phyloP scores from a whole-genome alignment of 139 green algal species.

The Tetradesmus obliquus region DNA sequence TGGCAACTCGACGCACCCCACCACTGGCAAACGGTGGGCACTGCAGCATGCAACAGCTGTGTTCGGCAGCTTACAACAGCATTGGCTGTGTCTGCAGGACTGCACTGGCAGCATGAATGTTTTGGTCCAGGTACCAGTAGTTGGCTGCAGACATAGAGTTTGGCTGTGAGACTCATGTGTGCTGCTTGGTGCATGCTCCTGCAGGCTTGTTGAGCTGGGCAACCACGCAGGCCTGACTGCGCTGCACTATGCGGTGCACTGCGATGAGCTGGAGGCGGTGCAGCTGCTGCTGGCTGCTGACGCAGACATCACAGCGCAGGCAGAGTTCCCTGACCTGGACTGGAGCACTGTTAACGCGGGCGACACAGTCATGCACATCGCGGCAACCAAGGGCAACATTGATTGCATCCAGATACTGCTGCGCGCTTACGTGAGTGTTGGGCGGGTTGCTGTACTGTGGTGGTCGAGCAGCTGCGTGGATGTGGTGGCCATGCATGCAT shows the following conservation, averaged over 20 bases:
- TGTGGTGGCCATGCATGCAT: not conserved
- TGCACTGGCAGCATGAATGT: not conserved
- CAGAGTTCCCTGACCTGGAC: slow-evolving; percentile 47
- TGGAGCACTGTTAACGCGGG: slow-evolving; percentile 42
- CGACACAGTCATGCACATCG: slow-evolving; percentile 47
- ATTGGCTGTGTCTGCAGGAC: not conserved
- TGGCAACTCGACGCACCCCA: not conserved
- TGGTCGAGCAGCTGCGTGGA: not conserved
- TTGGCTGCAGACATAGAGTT: not conserved
- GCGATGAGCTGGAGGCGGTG: slow-evolving; percentile 33
- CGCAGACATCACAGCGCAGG: slow-evolving; percentile 45
- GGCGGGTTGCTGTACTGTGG: not conserved
- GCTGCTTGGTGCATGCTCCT: not conserved
- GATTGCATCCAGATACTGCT: slow-evolving; percentile 35
- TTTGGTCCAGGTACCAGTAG: not conserved
- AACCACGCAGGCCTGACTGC: slow-evolving; percentile 48
- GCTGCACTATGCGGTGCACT: slow-evolving; percentile 44
- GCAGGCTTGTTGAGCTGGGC: slow-evolving; percentile 32
- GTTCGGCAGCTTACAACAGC: not conserved
- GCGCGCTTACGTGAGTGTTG: slow-evolving; percentile 24
- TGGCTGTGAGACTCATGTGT: not conserved
- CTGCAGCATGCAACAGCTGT: not conserved
- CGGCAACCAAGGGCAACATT: slow-evolving; percentile 39
- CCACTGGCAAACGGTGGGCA: slow-evolving; percentile 13
- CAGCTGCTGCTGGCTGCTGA: slow-evolving; percentile 15